A percentile compares a stretch with the other conserved stretches of the same genome.
phyloP scores from a whole-genome alignment of 306 rosid genomes.

The Quercus robur region DNA sequence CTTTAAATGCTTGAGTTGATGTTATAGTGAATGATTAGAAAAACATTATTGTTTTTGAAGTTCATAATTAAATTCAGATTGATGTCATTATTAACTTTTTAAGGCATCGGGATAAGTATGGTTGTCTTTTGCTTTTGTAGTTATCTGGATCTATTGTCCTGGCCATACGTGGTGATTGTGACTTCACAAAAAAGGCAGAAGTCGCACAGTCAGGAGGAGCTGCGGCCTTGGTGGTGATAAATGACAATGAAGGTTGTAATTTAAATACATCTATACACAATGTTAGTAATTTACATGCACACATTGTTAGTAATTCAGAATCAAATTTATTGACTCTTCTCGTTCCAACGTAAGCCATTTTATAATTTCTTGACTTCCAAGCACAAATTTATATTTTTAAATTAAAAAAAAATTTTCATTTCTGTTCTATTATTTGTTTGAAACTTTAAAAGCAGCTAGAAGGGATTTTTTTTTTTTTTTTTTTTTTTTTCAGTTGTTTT shows the following conservation, averaged over 20 bases:
- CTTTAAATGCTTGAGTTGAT: background rate
- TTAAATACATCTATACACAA: slow-evolving; percentile 12
- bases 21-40: background rate
- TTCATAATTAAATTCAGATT: background rate
- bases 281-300: background rate
- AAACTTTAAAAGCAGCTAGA: background rate
- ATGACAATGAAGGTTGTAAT: slow-evolving; percentile 59
- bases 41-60: background rate
- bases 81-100: background rate
- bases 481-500: background rate
- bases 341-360: background rate
- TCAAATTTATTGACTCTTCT: background rate
- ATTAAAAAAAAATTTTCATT: background rate
- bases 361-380: background rate
- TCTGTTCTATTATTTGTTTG: background rate
- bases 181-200: slow-evolving; percentile 68
- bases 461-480: background rate
- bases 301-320: background rate
- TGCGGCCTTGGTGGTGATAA: slow-evolving; percentile 56
- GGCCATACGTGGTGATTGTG: slow-evolving; percentile 77
- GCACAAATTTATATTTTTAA: background rate
- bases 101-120: slow-evolving; percentile 7
- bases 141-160: slow-evolving; percentile 68
- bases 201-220: slow-evolving; percentile 74
- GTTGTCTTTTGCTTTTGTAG: slow-evolving; percentile 33